Evolutionary conservation across 2,329 filamentous ascomycete genomes (phyloP).

Genomic region (Aspergillus felis): DNA sequence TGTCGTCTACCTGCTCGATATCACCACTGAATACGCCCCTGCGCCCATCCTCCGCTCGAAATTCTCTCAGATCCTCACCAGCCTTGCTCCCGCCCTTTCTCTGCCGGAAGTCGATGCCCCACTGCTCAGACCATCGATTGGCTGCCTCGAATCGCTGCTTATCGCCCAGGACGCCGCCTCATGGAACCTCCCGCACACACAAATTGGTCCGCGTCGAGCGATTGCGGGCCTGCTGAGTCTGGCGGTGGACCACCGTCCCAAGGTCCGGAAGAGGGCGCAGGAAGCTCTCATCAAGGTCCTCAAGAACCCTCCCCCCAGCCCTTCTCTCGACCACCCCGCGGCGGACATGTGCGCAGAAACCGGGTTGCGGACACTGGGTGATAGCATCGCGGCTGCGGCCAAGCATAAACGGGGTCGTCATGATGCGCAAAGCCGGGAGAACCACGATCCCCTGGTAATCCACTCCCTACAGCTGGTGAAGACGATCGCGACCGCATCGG

Average conservation of each 20-base stretch:
- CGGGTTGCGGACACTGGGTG: slow-evolving; percentile 73
- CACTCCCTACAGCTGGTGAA: slow-evolving; percentile 91
- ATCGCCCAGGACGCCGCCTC: slow-evolving; percentile 80
- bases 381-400: slow-evolving; percentile 62
- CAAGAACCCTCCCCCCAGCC: slow-evolving; percentile 80
- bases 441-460: slow-evolving; percentile 78
- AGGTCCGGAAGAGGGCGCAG: slow-evolving; percentile 89
- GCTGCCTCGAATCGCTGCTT: slow-evolving; percentile 87
- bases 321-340: slow-evolving; percentile 88
- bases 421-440: slow-evolving; percentile 42
- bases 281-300: slow-evolving; percentile 82
- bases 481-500: slow-evolving; percentile 78
- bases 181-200: slow-evolving; percentile 80
- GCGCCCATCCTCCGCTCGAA: slow-evolving; percentile 86
- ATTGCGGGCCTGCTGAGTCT: slow-evolving; percentile 82
- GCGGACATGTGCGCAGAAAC: slow-evolving; percentile 95
- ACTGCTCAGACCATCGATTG: slow-evolving; percentile 80
- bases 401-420: slow-evolving; percentile 61
- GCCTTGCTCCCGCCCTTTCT: slow-evolving; percentile 78
- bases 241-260: slow-evolving; percentile 81
- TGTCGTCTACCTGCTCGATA: slow-evolving; percentile 91
- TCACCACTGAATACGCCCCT: slow-evolving; percentile 80
- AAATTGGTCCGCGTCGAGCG: slow-evolving; percentile 81
- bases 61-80: slow-evolving; percentile 87
- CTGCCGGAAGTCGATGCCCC: slow-evolving; percentile 80